Base-by-base conservation (phyloP, 2,329 filamentous ascomycete species). In the Diplocarpon rosae region DNA sequence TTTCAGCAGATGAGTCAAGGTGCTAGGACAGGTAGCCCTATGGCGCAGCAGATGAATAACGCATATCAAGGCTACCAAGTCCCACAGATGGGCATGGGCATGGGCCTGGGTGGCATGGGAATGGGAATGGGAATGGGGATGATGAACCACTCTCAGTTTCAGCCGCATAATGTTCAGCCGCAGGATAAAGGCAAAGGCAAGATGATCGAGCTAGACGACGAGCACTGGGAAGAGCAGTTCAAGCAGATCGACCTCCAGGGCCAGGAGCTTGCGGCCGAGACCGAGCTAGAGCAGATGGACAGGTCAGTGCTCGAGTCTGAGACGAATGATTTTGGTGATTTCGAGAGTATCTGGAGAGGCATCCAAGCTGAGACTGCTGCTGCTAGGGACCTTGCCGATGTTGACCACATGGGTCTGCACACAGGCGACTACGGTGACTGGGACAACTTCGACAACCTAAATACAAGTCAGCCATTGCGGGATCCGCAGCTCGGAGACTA, bases 141-240 rank as follows among this genome's bases (percentile, higher is more conserved):
- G 51, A 61, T 62, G 56, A 59, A 59, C 40, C 66, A 69, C 46
- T 64, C 66, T 41, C 60, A 66, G 58, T 66, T 61, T 55, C 56
- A 68, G 52, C 50, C 63, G 50, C 58, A 65, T 58, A 64, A 64
- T 36, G 66, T 70, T 58, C 69, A 72, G 54, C 54, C 56, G 31
- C 56, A 62, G 34, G 71, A 59, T 32, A 84, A 88, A 64, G 85
- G 84, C 47, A 96, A 96, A 63, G 89, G 85, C 32, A 94, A 93
- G 65, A 78, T 96, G 67, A 82, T 96, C 11, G 92, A 96, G 67
- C 75, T 96, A 17, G 87, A 95, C 62, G 90, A 98, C 56, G 71
- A 83, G 59, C 83, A 94, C 60, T 96, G 92, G 92, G 90, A 96
- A 66, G 86, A 88, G 57, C 88, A 96, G 64, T 98, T 98, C 64